Percentiles rank a stretch among this genome's conserved stretches.
Conservation (phyloP, 176 grass and related monocot genomes). For the Calamus simplicifolius region DNA sequence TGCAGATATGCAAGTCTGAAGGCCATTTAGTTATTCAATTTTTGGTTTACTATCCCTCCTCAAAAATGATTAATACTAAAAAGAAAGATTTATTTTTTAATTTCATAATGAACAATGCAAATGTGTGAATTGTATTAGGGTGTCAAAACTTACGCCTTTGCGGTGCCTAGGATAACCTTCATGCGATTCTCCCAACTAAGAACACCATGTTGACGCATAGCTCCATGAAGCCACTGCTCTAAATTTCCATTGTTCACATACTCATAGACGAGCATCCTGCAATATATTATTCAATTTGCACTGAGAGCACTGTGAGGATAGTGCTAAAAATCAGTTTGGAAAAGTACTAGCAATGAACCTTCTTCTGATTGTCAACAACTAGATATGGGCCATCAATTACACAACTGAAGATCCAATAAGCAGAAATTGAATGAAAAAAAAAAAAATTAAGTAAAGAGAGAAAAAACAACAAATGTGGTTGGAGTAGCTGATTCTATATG, state of each 20-base stretch:
- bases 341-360: too few relatives aligned
- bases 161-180: conserved; percentile 84
- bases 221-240: conserved; percentile 97
- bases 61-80: conserved; percentile 6
- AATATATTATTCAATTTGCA: conserved; percentile 1
- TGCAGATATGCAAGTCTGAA: conserved; percentile 95
- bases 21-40: conserved; percentile 12
- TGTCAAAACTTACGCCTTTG: conserved; percentile 75
- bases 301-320: too few relatives aligned
- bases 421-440: too few relatives aligned
- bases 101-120: background rate
- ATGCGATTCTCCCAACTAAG: conserved; percentile 94
- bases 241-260: conserved; percentile 98
- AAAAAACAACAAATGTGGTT: too few relatives aligned
- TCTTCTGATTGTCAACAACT: too few relatives aligned
- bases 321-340: too few relatives aligned
- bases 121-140: too few relatives aligned
- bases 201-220: conserved; percentile 67
- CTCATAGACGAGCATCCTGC: conserved; percentile 90
- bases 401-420: too few relatives aligned
- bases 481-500: too few relatives aligned
- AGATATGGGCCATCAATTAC: too few relatives aligned
- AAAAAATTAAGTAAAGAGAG: too few relatives aligned
- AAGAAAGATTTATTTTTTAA: background rate
- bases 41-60: background rate